Conservation (phyloP, 352 stramenopile species). For the Globisporangium solare region DNA sequence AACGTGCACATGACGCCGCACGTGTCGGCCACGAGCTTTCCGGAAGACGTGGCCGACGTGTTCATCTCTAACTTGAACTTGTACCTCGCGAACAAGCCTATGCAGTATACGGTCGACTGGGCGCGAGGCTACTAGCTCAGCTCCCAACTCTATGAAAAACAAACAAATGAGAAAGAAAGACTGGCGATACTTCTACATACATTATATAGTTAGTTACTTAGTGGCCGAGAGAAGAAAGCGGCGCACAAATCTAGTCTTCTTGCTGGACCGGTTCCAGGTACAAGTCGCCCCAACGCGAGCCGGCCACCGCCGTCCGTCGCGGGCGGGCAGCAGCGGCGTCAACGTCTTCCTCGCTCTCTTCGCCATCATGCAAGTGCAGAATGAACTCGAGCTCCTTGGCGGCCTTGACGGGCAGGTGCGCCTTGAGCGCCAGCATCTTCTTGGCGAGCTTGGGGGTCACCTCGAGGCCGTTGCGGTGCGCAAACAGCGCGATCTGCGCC, state of each 20-base stretch:
- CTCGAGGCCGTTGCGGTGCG: conserved; percentile 44
- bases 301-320: conserved; percentile 1
- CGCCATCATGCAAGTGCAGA: conserved; percentile 22
- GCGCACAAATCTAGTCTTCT: conserved; percentile 9
- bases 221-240: too few relatives aligned
- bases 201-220: conserved; percentile 10
- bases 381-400: conserved; percentile 46
- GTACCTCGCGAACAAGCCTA: conserved; percentile 29
- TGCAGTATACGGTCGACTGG: conserved; percentile 53
- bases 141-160: too few relatives aligned
- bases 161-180: too few relatives aligned
- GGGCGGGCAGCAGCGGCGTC: background rate
- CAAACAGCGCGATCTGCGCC: conserved; percentile 46
- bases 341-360: conserved; percentile 1
- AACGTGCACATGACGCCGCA: conserved; percentile 77
- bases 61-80: conserved; percentile 62
- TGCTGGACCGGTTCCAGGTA: conserved; percentile 25
- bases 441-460: conserved; percentile 31
- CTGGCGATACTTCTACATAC: conserved; percentile 10
- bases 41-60: conserved; percentile 67
- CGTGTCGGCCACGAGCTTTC: conserved; percentile 70
- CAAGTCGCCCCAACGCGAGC: conserved; percentile 27
- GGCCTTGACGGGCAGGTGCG: conserved; percentile 28
- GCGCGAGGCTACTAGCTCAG: conserved; percentile 35
- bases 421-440: conserved; percentile 39